A percentile compares a stretch with the other conserved stretches of the same genome.
phyloP scores from a whole-genome alignment of 495 filamentous ascomycete genomes.

The Neurospora sp. region DNA sequence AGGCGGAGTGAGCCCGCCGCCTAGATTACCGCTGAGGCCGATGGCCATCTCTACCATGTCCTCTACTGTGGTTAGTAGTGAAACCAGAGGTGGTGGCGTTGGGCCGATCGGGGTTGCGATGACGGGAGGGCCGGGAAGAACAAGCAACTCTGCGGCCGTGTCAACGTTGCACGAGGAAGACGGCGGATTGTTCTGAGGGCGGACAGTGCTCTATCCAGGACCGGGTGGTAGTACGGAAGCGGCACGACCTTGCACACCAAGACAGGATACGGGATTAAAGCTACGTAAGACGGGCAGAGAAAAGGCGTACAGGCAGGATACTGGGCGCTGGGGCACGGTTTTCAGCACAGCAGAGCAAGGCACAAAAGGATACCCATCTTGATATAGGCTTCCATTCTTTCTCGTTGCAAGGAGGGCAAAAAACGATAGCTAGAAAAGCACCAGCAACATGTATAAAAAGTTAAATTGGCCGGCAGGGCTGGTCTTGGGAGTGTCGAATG shows the following conservation, averaged over 20 bases:
- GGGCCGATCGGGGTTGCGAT: not conserved
- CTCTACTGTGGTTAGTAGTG: not conserved
- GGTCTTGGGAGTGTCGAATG: not conserved
- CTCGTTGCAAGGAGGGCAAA: not conserved
- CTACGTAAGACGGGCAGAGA: not conserved
- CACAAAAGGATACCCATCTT: not conserved
- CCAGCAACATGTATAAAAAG: not conserved
- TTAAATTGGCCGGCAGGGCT: not conserved
- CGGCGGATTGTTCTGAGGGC: not conserved
- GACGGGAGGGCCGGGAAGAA: not conserved
- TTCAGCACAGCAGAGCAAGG: not conserved
- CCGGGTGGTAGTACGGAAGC: not conserved
- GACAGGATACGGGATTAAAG: not conserved
- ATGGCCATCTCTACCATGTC: not conserved
- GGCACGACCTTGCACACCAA: not conserved
- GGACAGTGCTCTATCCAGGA: not conserved
- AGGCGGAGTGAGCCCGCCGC: not conserved
- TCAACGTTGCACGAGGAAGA: not conserved
- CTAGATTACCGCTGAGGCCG: not conserved
- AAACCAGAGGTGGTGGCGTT: not conserved
- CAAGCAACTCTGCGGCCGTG: not conserved
- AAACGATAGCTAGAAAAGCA: not conserved
- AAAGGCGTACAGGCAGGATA: not conserved
- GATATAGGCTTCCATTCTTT: not conserved
- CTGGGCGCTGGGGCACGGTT: not conserved